Evolutionary conservation across 768 basidiomycete species (phyloP), one percentile per base, ranked within the genome.

Genomic region (Mrakia frigida): DNA sequence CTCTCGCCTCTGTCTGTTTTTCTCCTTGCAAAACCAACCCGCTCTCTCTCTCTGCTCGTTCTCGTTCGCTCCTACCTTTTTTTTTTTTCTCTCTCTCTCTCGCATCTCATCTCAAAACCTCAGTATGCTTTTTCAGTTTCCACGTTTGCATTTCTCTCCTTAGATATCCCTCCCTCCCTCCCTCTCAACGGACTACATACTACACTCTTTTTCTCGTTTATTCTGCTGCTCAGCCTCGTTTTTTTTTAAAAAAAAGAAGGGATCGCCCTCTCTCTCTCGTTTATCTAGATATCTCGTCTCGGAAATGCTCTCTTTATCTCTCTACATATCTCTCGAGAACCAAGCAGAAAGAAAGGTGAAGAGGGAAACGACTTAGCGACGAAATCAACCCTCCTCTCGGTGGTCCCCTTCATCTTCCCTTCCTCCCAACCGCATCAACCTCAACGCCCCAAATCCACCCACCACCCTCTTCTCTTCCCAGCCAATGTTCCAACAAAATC

Each of bases 401-500:
- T 50, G 46, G 46, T 11, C 46, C 46, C 46, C 43, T 46, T 14
- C 46, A 50, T 50, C 46, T 50, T 18, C 46, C 46, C 46, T 50
- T 18, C 18, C 46, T 21, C 18, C 37, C 63, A 65, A 28, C 63
- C 63, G 2, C 63, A 37, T 37, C 63, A n/a, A n/a, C n/a, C n/a
- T n/a, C n/a, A n/a, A n/a, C n/a, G n/a, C n/a, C n/a, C 37, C 63
- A 37, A 0, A 16, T 39, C 65, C 65, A 68, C 43, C 65, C 25
- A 35, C 39, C 39, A 14, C 6, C 16, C 31, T 39, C 9, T 13
- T 21, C 37, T 37, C 39, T 37, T 43, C 65, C 33, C 16, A 25
- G n/a, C 13, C n/a, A n/a, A 74, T 74, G 73, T 74, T 61, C 14
- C 73, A 74, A 16, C 73, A 28, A 33, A 31, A 74, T 60, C 59